Conservation (phyloP, 1,284 basidiomycete genomes). For the Ganoderma sinense region DNA sequence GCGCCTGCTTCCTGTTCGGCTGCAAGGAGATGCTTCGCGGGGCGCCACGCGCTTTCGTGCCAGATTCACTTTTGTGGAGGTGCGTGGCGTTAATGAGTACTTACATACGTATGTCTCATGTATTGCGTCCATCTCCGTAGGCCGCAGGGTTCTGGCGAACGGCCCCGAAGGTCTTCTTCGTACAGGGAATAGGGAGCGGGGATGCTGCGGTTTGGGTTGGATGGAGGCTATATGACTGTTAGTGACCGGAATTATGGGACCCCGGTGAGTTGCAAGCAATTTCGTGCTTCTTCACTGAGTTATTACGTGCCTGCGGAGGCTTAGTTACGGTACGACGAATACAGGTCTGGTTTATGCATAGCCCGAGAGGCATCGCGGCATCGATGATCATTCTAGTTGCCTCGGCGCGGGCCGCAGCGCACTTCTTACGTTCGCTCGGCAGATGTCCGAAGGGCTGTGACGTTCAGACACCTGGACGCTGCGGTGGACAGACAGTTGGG, state of each 20-base stretch:
- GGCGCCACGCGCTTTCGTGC: not conserved
- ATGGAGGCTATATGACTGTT: not conserved
- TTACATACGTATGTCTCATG: not conserved
- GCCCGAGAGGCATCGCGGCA: not conserved
- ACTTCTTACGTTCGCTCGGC: not conserved
- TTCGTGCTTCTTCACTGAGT: not conserved
- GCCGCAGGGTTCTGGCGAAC: not conserved
- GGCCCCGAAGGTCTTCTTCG: not conserved
- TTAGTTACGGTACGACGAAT: not conserved
- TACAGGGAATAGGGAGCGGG: not conserved
- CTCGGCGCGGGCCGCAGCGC: not conserved
- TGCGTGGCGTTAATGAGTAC: not conserved
- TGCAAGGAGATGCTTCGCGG: not conserved
- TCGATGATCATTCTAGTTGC: not conserved
- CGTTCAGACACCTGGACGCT: not conserved
- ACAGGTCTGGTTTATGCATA: not conserved
- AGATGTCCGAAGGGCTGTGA: not conserved
- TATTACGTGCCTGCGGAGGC: not conserved
- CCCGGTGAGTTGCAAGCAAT: not conserved
- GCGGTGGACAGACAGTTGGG: not conserved
- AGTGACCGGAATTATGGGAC: constrained; percentile 1
- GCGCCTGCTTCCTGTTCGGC: not conserved
- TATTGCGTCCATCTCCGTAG: not conserved
- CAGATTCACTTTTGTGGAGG: not conserved
- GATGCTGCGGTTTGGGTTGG: not conserved